Percentiles rank a stretch among this genome's conserved stretches.
Conservation (phyloP, 169 alveolate genomes). For the Plasmodium malariae region DNA sequence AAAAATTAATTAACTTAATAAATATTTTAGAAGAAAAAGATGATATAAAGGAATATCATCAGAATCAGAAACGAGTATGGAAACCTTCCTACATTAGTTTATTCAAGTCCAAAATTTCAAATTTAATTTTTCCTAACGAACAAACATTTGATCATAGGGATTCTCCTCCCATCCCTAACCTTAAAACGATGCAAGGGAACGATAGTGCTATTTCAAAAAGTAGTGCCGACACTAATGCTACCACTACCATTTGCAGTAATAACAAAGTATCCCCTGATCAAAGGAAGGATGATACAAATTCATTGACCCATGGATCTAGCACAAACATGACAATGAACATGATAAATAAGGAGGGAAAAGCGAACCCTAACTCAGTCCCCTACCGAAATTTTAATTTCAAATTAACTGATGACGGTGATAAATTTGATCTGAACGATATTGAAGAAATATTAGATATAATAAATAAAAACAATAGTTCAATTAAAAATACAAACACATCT, state of each 20-base stretch:
- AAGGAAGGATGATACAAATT: background rate
- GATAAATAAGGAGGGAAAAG: background rate
- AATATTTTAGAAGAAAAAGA: conserved; percentile 76
- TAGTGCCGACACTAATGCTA: background rate
- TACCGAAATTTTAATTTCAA: conserved; percentile 52
- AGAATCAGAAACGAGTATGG: conserved; percentile 65
- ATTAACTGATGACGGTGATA: conserved; percentile 34
- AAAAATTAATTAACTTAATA: conserved; percentile 63
- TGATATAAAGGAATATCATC: conserved; percentile 74
- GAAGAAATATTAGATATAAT: conserved; percentile 77
- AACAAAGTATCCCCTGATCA: background rate
- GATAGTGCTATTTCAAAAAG: background rate
- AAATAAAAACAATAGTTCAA: conserved; percentile 34
- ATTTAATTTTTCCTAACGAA: conserved; percentile 19
- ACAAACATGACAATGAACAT: background rate
- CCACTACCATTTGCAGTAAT: background rate
- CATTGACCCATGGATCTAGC: background rate
- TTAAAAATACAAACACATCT: conserved; percentile 28
- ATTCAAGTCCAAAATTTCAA: conserved; percentile 25
- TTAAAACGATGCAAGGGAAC: background rate
- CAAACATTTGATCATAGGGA: background rate
- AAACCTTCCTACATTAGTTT: conserved; percentile 11
- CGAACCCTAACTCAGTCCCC: background rate
- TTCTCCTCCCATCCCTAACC: too few species aligned
- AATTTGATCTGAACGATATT: conserved; percentile 46